A percentile compares a stretch with the other conserved stretches of the same genome.
phyloP scores from a whole-genome alignment of 306 rosid genomes.

The Abrus pulchellus region DNA sequence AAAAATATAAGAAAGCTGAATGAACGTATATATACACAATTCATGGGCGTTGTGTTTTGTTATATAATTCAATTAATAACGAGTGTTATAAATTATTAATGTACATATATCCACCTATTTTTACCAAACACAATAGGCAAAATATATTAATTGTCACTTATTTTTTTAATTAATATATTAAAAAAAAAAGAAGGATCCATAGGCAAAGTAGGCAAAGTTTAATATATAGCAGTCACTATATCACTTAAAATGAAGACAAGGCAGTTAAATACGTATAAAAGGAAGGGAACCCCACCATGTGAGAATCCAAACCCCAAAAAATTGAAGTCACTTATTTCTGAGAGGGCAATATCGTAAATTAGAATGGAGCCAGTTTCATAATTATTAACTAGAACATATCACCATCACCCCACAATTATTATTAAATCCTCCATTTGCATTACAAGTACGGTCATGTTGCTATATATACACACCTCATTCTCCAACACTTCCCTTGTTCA shows the following conservation, averaged over 20 bases:
- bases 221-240: slow-evolving; percentile 9
- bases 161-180: too few relatives aligned
- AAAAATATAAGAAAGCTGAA: too few relatives aligned
- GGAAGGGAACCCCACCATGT: slow-evolving; percentile 54
- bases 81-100: too few relatives aligned
- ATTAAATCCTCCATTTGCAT: slow-evolving; percentile 14
- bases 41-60: too few relatives aligned
- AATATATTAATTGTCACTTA: too few relatives aligned
- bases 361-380: not conserved
- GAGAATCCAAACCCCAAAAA: slow-evolving; percentile 39
- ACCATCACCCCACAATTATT: not conserved
- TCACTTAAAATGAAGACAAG: slow-evolving; percentile 40
- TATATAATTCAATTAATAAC: too few relatives aligned
- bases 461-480: slow-evolving; percentile 55
- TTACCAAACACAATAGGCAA: too few relatives aligned
- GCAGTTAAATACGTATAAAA: slow-evolving; percentile 33
- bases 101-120: too few relatives aligned
- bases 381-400: slow-evolving; percentile 18
- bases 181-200: not conserved
- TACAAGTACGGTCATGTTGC: slow-evolving; percentile 52
- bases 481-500: slow-evolving; percentile 43
- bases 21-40: too few relatives aligned
- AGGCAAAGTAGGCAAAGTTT: slow-evolving; percentile 8
- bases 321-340: slow-evolving; percentile 13
- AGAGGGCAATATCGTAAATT: slow-evolving; percentile 64